Percentiles rank a stretch among this genome's conserved stretches.
Conservation (phyloP, 352 stramenopile genomes). For the Pythium inflatum region DNA sequence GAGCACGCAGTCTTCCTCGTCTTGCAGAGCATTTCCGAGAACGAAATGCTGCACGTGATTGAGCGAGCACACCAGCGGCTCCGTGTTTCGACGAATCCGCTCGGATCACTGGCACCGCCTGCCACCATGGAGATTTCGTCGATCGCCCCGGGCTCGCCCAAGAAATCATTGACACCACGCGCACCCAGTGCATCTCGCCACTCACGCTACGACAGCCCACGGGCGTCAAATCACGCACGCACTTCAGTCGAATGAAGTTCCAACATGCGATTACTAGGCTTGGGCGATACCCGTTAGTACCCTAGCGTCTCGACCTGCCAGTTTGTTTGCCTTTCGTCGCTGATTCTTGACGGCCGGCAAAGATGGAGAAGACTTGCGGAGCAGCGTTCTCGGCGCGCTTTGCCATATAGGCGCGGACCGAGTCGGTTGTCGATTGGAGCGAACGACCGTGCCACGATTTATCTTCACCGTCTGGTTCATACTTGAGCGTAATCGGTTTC, state of each 20-base stretch:
- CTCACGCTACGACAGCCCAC: neutral
- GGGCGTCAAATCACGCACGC: no score
- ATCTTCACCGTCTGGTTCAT: conserved; percentile 37
- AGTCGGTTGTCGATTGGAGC: conserved; percentile 35
- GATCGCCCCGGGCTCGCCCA: neutral
- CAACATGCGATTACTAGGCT: no score
- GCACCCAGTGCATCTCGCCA: neutral
- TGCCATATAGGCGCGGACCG: conserved; percentile 43
- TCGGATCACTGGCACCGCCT: no score
- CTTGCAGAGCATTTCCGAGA: conserved; percentile 61
- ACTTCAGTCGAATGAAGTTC: no score
- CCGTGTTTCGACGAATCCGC: conserved; percentile 16
- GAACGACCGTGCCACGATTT: neutral
- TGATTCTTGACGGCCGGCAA: neutral
- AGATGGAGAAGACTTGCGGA: conserved; percentile 32
- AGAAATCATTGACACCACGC: no score
- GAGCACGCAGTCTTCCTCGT: conserved; percentile 71
- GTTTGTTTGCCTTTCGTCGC: conserved; percentile 22
- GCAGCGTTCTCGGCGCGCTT: conserved; percentile 5
- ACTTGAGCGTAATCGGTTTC: conserved; percentile 42
- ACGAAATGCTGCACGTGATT: conserved; percentile 64
- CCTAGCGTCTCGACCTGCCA: conserved; percentile 15
- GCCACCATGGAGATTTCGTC: no score
- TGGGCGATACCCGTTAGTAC: neutral
- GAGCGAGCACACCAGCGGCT: conserved; percentile 39